phyloP scores from a whole-genome alignment of 2,329 filamentous ascomycete genomes.

The Trichoderma atrobrunneum region DNA sequence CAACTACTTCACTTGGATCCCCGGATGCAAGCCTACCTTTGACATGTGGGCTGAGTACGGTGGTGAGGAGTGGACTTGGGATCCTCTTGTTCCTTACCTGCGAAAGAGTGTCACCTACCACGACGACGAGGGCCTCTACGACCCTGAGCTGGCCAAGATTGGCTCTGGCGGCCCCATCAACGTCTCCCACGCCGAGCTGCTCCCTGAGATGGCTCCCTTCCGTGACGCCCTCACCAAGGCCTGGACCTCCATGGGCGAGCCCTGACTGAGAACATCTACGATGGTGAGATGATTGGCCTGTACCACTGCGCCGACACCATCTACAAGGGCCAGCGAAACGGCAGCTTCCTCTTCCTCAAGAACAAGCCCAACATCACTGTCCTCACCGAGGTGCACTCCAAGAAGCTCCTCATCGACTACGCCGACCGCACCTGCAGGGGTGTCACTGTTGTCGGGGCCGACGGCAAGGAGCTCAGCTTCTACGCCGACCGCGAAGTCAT shows the following conservation, averaged over 20 bases:
- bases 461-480: conserved; percentile 42
- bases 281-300: conserved; percentile 54
- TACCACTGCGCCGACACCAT: conserved; percentile 54
- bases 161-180: conserved; percentile 51
- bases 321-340: conserved; percentile 55
- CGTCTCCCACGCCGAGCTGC: conserved; percentile 52
- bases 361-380: conserved; percentile 56
- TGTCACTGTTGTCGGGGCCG: conserved; percentile 42
- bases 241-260: conserved; percentile 52
- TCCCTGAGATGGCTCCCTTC: conserved; percentile 52
- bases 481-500: conserved; percentile 49
- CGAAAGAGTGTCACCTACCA: conserved; percentile 57
- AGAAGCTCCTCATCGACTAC: conserved; percentile 51
- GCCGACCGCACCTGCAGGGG: conserved; percentile 41
- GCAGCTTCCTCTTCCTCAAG: conserved; percentile 49
- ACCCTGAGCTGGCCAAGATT: conserved; percentile 47
- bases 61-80: conserved; percentile 64
- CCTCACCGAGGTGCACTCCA: conserved; percentile 46
- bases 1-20: conserved; percentile 65
- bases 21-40: conserved; percentile 55
- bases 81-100: conserved; percentile 49
- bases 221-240: conserved; percentile 48
- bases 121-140: conserved; percentile 49
- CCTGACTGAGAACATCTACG: conserved; percentile 54
- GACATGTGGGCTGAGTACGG: conserved; percentile 71